These are phyloP conservation scores for Hamigera avellanea DNA, from an alignment of 495 filamentous ascomycete species.

Conservation along the genomic window DNA sequence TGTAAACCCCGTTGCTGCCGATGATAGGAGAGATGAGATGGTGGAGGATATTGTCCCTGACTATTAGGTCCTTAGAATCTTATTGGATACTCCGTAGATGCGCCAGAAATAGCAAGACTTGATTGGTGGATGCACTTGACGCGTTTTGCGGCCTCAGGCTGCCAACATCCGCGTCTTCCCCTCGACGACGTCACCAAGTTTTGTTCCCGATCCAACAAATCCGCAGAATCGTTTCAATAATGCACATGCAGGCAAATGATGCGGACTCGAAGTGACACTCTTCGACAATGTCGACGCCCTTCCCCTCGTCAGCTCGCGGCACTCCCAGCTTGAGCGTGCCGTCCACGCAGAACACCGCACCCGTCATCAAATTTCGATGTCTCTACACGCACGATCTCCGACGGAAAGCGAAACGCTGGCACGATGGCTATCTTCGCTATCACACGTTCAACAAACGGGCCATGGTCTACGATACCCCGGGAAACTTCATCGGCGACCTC, in stretches of 20 bases:
- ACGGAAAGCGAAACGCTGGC: conserved; percentile 83
- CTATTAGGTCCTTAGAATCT: too few relatives aligned
- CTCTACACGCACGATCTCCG: conserved; percentile 78
- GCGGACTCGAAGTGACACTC: background rate
- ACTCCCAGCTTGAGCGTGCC: conserved; percentile 20
- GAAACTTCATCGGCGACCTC: conserved; percentile 73
- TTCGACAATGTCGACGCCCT: background rate
- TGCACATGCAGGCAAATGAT: background rate
- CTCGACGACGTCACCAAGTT: too few relatives aligned
- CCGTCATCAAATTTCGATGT: conserved; percentile 68
- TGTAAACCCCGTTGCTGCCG: too few relatives aligned
- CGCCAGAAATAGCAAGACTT: too few relatives aligned
- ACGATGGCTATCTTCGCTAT: conserved; percentile 77
- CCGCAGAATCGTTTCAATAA: too few relatives aligned
- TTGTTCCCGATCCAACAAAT: too few relatives aligned
- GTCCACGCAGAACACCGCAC: conserved; percentile 53
- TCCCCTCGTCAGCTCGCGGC: conserved; percentile 3
- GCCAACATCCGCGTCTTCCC: too few relatives aligned
- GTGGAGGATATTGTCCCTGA: too few relatives aligned
- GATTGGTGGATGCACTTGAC: too few relatives aligned
- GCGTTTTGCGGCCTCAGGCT: too few relatives aligned
- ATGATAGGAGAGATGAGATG: too few relatives aligned
- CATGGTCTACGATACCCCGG: conserved; percentile 77
- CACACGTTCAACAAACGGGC: conserved; percentile 86
- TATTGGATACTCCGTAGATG: too few relatives aligned